These are phyloP conservation scores for Thermothelomyces thermophilus DNA, from an alignment of 2,329 filamentous ascomycete genomes.

Conservation along the genomic window DNA sequence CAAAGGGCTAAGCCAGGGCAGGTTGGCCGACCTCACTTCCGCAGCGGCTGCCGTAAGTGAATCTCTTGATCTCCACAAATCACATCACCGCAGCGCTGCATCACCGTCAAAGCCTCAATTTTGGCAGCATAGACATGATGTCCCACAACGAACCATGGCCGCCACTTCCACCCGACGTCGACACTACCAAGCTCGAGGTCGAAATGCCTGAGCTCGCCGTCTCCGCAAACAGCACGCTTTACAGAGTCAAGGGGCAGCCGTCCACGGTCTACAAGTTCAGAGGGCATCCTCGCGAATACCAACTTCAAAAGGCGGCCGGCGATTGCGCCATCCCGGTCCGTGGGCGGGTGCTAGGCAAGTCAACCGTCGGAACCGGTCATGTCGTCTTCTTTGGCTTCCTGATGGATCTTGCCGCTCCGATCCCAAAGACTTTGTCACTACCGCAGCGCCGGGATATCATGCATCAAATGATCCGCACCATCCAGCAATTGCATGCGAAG, in stretches of 20 bases:
- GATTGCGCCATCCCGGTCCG: conserved; percentile 4
- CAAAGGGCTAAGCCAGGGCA: too few species aligned
- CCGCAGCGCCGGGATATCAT: conserved; percentile 2
- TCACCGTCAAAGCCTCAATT: too few species aligned
- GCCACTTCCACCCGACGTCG: conserved; percentile 3
- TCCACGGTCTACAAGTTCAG: not conserved
- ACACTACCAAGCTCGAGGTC: not conserved
- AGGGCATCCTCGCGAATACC: not conserved
- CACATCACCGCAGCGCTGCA: too few species aligned
- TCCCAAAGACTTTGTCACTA: not conserved
- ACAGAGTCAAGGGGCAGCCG: not conserved
- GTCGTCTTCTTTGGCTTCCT: not conserved
- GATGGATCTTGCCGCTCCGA: not conserved
- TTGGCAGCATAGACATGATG: too few species aligned
- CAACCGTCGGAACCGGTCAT: not conserved
- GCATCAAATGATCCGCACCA: conserved; percentile 6
- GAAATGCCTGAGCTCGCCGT: not conserved
- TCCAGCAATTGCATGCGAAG: not conserved
- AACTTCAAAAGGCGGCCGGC: conserved; percentile 2
- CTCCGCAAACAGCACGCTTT: not conserved
- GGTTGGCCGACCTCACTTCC: too few species aligned
- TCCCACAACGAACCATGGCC: conserved; percentile 3
- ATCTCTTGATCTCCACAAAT: too few species aligned
- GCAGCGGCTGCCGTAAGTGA: too few species aligned
- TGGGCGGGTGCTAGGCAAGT: not conserved